Conservation (phyloP, 2,329 filamentous ascomycete species). For the Ophiostoma sp. region DNA sequence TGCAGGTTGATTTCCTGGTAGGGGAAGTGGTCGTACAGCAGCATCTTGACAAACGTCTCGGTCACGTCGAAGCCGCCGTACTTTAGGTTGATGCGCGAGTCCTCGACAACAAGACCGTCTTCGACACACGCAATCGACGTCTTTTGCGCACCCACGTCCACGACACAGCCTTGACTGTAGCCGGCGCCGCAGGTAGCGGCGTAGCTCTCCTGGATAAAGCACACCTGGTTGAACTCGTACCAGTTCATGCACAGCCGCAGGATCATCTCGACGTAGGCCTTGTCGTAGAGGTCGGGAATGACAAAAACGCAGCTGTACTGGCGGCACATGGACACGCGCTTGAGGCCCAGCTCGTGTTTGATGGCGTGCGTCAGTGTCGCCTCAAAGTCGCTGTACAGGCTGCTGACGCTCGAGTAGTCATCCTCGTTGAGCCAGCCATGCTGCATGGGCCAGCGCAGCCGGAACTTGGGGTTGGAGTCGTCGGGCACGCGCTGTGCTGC, state of each 20-base stretch:
- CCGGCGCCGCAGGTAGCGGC: conserved; percentile 93
- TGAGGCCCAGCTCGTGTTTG: conserved; percentile 73
- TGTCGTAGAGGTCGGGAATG: conserved; percentile 95
- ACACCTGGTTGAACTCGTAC: conserved; percentile 83
- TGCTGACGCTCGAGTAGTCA: conserved; percentile 74
- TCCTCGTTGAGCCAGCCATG: conserved; percentile 85
- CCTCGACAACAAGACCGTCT: conserved; percentile 89
- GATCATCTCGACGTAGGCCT: conserved; percentile 78
- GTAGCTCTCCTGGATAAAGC: conserved; percentile 93
- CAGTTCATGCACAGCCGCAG: conserved; percentile 81
- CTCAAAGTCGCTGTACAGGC: conserved; percentile 81
- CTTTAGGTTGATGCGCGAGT: conserved; percentile 92
- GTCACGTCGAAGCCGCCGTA: conserved; percentile 90
- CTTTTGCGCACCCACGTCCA: conserved; percentile 95
- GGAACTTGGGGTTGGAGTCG: conserved; percentile 81
- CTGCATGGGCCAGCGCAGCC: conserved; percentile 85
- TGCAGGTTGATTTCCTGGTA: conserved; percentile 91
- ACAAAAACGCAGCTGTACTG: conserved; percentile 97
- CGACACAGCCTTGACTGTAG: conserved; percentile 88
- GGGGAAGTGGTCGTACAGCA: conserved; percentile 92
- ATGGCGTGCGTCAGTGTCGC: conserved; percentile 82
- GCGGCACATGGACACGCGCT: conserved; percentile 70
- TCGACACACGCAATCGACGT: conserved; percentile 96
- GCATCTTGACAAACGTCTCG: conserved; percentile 94
- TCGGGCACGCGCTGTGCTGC: conserved; percentile 84